Base-by-base conservation (phyloP, 805 yeast genomes). In the Hermanozyma aechmeae region DNA sequence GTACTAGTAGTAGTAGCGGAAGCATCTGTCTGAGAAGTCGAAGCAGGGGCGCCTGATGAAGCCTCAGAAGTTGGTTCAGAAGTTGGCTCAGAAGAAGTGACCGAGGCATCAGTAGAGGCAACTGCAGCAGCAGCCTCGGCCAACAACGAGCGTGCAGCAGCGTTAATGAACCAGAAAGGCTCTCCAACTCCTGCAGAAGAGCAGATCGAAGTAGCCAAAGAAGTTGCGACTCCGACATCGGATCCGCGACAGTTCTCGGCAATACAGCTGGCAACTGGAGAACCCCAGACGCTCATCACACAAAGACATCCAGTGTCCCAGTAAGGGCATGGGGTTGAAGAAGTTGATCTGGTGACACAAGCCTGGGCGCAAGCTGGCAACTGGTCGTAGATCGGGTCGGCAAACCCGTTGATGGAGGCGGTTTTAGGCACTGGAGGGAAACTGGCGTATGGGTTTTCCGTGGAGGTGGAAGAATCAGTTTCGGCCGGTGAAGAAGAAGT, bases 251-350 rank as follows among this genome's bases (percentile, higher is more conserved):
- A 49, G 25, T 24, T 30, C 17, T 37, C 23, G 15, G 48, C 48
- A 21, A 49, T 34, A 53, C 68, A 61, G 30, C 51, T 42, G 27
- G 58, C 65, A 19, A 61, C 54, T 16, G 32, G 32, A 8, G 52
- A 51, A 23, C 45, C 48, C 48, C 54, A 61, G 25, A 38, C 38
- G 24, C 61, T 45, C 56, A 61, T 59, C 25, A 58, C 62, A 54
- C 68, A 61, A 30, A 61, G 53, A 47, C 68, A 61, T 15, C 68
- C 68, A 26, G 66, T 52, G 40, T 61, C 68, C 65, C 66, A 61
- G 53, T 58, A 58, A 26, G 68, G 68, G 37, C 68, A 61, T 26
- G 65, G 65, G 13, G 65, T 57, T 23, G 42, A 38, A 6, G 53
- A 52, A 26, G 65, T 57, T 30, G 50, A 42, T 25, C 40, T 39